These are phyloP conservation scores for Talaromyces piceae DNA, from an alignment of 2,329 filamentous ascomycete genomes.

Conservation along the genomic window DNA sequence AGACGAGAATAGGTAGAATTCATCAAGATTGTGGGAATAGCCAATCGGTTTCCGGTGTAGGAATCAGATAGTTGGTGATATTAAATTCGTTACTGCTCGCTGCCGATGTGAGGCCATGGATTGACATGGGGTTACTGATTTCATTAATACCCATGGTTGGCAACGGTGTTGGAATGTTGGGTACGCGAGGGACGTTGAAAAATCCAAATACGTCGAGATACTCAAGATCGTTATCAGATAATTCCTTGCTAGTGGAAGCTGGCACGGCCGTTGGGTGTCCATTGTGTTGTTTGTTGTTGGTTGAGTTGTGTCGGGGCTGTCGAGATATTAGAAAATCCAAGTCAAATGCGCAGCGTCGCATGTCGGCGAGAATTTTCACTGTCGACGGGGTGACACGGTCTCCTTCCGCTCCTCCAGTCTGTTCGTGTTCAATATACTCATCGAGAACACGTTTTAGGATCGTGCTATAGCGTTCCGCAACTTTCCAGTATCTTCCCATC, in stretches of 20 bases:
- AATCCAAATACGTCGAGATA: slow-evolving; percentile 92
- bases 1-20: neutral
- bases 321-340: slow-evolving; percentile 82
- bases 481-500: slow-evolving; percentile 78
- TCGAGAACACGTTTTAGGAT: slow-evolving; percentile 77
- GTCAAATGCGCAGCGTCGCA: slow-evolving; percentile 85
- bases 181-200: slow-evolving; percentile 79
- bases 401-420: slow-evolving; percentile 50
- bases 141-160: neutral
- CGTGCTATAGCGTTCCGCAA: slow-evolving; percentile 72
- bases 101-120: slow-evolving; percentile 26
- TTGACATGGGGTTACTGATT: slow-evolving; percentile 28
- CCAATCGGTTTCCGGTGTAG: slow-evolving; percentile 42
- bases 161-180: slow-evolving; percentile 28
- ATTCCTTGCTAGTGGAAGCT: slow-evolving; percentile 6
- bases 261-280: slow-evolving; percentile 15
- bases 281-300: neutral
- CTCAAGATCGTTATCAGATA: slow-evolving; percentile 62
- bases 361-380: slow-evolving; percentile 81
- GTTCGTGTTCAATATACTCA: slow-evolving; percentile 73
- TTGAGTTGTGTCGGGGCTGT: slow-evolving; percentile 49
- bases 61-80: slow-evolving; percentile 40
- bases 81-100: slow-evolving; percentile 31
- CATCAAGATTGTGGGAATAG: slow-evolving; percentile 23
- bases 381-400: slow-evolving; percentile 72